These are phyloP conservation scores for Phanerodontia chrysosporium DNA, from an alignment of 768 basidiomycete genomes.

Conservation along the genomic window DNA sequence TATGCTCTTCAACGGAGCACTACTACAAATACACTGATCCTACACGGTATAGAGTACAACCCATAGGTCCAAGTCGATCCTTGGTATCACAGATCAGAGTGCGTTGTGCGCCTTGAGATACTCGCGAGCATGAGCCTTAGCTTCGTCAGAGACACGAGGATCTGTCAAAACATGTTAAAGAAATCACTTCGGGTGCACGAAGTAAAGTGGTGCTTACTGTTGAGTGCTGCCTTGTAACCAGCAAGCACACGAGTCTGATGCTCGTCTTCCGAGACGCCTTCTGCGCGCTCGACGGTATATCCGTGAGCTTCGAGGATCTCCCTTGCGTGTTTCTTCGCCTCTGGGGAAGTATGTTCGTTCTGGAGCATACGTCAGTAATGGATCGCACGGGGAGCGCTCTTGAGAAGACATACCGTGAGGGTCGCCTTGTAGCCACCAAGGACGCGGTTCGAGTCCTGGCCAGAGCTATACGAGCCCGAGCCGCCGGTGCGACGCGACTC, in stretches of 20 bases:
- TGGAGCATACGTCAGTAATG: not conserved
- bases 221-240: conserved; percentile 53
- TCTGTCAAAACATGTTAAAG: not conserved
- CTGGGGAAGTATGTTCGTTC: conserved; percentile 41
- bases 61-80: not conserved
- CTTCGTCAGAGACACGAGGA: conserved; percentile 40
- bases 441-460: conserved; percentile 20
- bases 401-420: conserved; percentile 32
- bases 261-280: conserved; percentile 31
- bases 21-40: not conserved
- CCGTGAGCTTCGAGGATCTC: conserved; percentile 49
- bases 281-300: conserved; percentile 27
- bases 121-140: conserved; percentile 45
- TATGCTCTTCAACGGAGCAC: too few species aligned
- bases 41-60: not conserved
- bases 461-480: not conserved
- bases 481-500: not conserved
- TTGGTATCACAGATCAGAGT: not conserved
- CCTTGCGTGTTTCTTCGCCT: conserved; percentile 51
- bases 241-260: conserved; percentile 45
- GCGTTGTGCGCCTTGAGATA: conserved; percentile 31
- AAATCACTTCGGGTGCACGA: not conserved
- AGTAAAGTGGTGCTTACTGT: conserved; percentile 33
- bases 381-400: conserved; percentile 9
- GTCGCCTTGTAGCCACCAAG: conserved; percentile 50